A percentile compares a stretch with the other conserved stretches of the same genome.
These are phyloP conservation scores for Hordeum pubiflorum DNA, from an alignment of 202 grass and related monocot genomes.

Conservation along the genomic window DNA sequence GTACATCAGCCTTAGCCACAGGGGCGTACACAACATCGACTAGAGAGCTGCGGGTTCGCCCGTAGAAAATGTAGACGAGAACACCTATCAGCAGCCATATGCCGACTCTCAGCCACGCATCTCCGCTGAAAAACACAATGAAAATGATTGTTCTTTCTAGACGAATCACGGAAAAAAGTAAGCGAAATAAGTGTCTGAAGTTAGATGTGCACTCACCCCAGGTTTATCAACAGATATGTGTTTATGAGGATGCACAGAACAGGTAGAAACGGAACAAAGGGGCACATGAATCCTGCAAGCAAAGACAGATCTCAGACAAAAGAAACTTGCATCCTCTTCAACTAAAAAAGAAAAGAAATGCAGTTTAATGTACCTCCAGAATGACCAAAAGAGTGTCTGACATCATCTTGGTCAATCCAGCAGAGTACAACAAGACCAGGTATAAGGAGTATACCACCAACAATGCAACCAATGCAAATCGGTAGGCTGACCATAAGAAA, in stretches of 20 bases:
- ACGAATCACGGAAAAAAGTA: neutral
- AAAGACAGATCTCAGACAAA: neutral
- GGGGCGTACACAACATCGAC: conserved; percentile 52
- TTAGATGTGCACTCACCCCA: conserved; percentile 48
- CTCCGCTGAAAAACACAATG: conserved; percentile 38
- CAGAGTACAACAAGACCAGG: conserved; percentile 53
- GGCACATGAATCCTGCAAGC: conserved; percentile 79
- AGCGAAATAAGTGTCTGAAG: neutral
- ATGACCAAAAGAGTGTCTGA: conserved; percentile 80
- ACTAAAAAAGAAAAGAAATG: neutral
- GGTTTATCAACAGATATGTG: conserved; percentile 91
- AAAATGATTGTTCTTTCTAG: conserved; percentile 14
- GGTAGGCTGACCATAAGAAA: conserved; percentile 38
- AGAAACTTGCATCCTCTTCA: neutral
- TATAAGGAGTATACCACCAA: conserved; percentile 56
- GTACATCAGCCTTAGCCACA: conserved; percentile 41
- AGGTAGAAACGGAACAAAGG: conserved; percentile 86
- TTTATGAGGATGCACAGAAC: conserved; percentile 83
- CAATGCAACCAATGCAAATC: conserved; percentile 41
- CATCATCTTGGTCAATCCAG: conserved; percentile 88
- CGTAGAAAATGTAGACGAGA: conserved; percentile 81
- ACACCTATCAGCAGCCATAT: conserved; percentile 82
- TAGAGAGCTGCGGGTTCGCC: conserved; percentile 72
- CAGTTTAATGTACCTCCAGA: conserved; percentile 49
- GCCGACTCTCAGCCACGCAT: conserved; percentile 66